Evolutionary conservation across 2,329 filamentous ascomycete species (phyloP).

Genomic region (Aspergillus japonicus): DNA sequence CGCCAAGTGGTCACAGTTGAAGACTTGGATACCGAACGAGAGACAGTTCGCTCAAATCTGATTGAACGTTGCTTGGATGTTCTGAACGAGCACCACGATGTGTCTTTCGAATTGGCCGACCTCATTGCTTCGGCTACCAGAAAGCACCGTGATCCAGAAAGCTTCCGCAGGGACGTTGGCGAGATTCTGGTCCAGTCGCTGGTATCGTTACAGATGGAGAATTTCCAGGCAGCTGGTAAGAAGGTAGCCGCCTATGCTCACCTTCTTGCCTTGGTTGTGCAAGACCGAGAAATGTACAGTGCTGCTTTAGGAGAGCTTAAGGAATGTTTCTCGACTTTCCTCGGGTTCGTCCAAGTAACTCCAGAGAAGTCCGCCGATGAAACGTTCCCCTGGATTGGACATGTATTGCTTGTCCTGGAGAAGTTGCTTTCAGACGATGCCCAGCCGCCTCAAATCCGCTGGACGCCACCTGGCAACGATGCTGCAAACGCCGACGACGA

Average conservation of each 20-base stretch:
- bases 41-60: slow-evolving; percentile 69
- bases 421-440: slow-evolving; percentile 86
- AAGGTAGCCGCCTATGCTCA: slow-evolving; percentile 92
- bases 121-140: slow-evolving; percentile 72
- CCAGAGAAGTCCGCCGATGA: slow-evolving; percentile 69
- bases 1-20: slow-evolving; percentile 61
- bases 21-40: slow-evolving; percentile 73
- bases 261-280: slow-evolving; percentile 80
- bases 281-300: slow-evolving; percentile 77
- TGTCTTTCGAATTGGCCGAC: slow-evolving; percentile 88
- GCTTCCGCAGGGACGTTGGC: slow-evolving; percentile 69
- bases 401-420: slow-evolving; percentile 86
- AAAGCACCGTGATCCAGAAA: slow-evolving; percentile 59
- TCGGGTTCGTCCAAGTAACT: slow-evolving; percentile 72
- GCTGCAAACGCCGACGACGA: slow-evolving; percentile 49
- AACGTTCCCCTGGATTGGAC: slow-evolving; percentile 87
- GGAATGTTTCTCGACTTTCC: slow-evolving; percentile 71
- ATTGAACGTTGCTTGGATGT: slow-evolving; percentile 91
- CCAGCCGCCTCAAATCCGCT: slow-evolving; percentile 71
- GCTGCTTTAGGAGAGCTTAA: slow-evolving; percentile 72
- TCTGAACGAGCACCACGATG: slow-evolving; percentile 79
- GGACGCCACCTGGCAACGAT: slow-evolving; percentile 58
- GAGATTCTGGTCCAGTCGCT: slow-evolving; percentile 81
- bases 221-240: slow-evolving; percentile 56
- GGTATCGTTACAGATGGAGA: slow-evolving; percentile 63